Percentiles rank a stretch among this genome's conserved stretches.
Evolutionary conservation across 78 protist genomes (phyloP).

Genomic region (Dictyostelium capitatum): DNA sequence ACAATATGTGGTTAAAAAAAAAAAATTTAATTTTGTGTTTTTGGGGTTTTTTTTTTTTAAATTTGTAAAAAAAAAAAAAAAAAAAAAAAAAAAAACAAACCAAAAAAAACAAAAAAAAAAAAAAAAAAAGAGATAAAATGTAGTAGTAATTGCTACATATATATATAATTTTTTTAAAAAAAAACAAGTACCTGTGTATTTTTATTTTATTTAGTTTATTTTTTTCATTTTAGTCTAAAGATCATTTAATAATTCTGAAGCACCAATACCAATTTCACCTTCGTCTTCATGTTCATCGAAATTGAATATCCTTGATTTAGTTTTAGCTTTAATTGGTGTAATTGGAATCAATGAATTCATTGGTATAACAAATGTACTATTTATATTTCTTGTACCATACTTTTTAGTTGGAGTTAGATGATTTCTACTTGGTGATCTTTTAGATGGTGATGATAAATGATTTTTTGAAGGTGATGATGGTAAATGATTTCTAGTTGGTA

Average conservation of each 20-base stretch:
- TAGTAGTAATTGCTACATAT: neutral
- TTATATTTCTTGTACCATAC: neutral
- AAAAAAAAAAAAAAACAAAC: neutral
- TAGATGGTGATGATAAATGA: neutral
- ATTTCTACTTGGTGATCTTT: too few relatives aligned
- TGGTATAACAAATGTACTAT: neutral
- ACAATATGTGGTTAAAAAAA: too few relatives aligned
- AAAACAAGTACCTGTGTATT: neutral
- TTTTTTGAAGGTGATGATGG: conserved; percentile 4
- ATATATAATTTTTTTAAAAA: neutral
- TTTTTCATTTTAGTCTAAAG: neutral
- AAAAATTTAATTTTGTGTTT: too few relatives aligned
- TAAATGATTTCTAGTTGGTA: neutral
- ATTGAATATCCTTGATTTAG: neutral
- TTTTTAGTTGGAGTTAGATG: neutral
- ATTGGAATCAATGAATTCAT: neutral
- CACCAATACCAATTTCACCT: neutral
- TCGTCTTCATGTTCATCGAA: conserved; percentile 13
- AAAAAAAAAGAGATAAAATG: neutral
- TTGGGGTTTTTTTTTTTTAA: too few relatives aligned
- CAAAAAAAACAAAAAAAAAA: neutral
- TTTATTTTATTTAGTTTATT: neutral
- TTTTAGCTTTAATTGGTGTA: neutral
- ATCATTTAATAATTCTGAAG: conserved; percentile 16
- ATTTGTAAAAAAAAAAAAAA: neutral